Conservation (phyloP, 768 basidiomycete species). For the Phanerodontia chrysosporium region DNA sequence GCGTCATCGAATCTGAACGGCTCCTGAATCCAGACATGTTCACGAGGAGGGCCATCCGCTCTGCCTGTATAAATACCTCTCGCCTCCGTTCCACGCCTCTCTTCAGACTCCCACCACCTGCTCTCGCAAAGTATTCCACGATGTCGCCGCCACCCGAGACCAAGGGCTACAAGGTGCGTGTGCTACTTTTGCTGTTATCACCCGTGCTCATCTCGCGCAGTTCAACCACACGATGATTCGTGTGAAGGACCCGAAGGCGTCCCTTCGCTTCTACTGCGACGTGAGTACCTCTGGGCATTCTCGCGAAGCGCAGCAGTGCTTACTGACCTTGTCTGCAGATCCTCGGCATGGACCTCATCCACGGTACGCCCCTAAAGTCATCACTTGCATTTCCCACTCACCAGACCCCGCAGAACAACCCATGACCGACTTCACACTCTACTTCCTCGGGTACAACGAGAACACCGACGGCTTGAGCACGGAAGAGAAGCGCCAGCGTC, state of each 20-base stretch:
- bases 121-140: not conserved
- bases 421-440: constrained; percentile 55
- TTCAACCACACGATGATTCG: constrained; percentile 89
- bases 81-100: not conserved
- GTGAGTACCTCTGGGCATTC: constrained; percentile 31
- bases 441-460: constrained; percentile 77
- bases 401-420: not conserved
- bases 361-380: not conserved
- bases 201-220: constrained; percentile 27
- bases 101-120: not conserved
- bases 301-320: not conserved
- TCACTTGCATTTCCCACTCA: not conserved
- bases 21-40: not conserved
- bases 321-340: constrained; percentile 28
- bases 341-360: constrained; percentile 74
- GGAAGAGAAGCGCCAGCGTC: constrained; percentile 48
- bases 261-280: constrained; percentile 79
- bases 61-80: not conserved
- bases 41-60: not conserved
- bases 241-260: constrained; percentile 81
- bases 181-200: not conserved
- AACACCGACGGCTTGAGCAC: constrained; percentile 44
- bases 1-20: constrained; percentile 1
- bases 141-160: constrained; percentile 7
- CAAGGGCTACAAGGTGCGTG: constrained; percentile 4